These are phyloP conservation scores for Mimosa bimucronata DNA, from an alignment of 306 rosid genomes.

Conservation along the genomic window DNA sequence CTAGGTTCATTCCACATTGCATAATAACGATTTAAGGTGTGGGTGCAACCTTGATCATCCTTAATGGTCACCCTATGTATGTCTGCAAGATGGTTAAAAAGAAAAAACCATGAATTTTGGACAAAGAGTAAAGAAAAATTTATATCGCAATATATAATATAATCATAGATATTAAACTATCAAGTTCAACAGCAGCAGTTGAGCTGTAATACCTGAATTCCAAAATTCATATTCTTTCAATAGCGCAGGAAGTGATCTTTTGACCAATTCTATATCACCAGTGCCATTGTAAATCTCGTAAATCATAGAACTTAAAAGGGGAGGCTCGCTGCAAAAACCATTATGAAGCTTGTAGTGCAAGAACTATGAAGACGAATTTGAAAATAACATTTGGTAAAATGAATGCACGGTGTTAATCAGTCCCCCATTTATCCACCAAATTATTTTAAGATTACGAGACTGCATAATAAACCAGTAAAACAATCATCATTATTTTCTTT, in stretches of 20 bases:
- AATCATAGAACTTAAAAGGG: constrained; percentile 90
- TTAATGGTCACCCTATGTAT: constrained; percentile 67
- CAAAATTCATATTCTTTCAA: constrained; percentile 79
- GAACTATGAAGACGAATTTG: constrained; percentile 1
- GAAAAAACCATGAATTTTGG: constrained; percentile 12
- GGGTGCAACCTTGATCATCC: constrained; percentile 59
- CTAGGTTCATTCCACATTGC: constrained; percentile 97
- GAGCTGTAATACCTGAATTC: constrained; percentile 74
- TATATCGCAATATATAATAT: constrained; percentile 26
- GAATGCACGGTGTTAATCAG: constrained; percentile 11
- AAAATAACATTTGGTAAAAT: constrained; percentile 18
- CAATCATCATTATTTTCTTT: neutral
- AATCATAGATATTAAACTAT: neutral
- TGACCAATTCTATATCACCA: constrained; percentile 62
- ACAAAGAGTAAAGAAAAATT: constrained; percentile 18
- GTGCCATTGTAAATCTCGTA: constrained; percentile 67
- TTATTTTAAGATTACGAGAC: constrained; percentile 20
- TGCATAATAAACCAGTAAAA: constrained; percentile 16
- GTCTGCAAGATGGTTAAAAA: constrained; percentile 51
- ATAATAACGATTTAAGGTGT: constrained; percentile 67
- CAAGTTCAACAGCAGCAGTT: constrained; percentile 10
- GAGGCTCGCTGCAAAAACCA: constrained; percentile 87
- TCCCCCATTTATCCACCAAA: neutral
- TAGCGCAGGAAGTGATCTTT: constrained; percentile 78
- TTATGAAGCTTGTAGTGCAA: constrained; percentile 27